phyloP scores from a whole-genome alignment of 2,329 filamentous ascomycete genomes.

The Rhinocladiella similis region DNA sequence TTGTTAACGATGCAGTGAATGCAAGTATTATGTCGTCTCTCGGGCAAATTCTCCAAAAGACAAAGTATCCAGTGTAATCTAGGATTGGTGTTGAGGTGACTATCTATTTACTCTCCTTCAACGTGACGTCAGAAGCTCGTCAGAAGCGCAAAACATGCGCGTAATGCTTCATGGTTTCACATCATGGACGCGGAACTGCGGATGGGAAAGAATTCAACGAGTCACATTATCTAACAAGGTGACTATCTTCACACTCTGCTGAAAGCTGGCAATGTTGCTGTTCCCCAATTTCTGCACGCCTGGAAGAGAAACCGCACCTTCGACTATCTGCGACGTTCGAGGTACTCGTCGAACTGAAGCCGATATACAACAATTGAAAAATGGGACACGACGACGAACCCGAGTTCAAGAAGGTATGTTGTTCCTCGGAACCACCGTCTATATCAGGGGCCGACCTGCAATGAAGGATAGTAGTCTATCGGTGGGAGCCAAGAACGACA shows the following conservation, averaged over 20 bases:
- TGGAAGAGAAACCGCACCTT: no score
- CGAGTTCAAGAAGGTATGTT: constrained; percentile 17
- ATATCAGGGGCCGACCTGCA: neutral
- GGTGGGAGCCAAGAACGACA: neutral
- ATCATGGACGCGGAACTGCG: neutral
- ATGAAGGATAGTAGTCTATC: neutral
- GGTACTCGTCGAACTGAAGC: no score
- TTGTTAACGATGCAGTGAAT: no score
- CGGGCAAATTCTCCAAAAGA: no score
- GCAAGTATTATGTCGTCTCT: no score
- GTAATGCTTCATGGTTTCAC: neutral
- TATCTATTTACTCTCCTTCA: neutral
- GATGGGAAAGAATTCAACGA: neutral
- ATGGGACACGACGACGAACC: constrained; percentile 8
- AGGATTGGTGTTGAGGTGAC: neutral
- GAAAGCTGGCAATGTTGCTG: no score
- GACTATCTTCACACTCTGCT: no score
- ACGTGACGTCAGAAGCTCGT: constrained; percentile 17
- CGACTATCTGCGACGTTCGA: no score
- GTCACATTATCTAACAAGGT: neutral
- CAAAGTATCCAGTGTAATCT: no score
- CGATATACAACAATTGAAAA: neutral
- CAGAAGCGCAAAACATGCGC: neutral
- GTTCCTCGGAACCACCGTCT: neutral
- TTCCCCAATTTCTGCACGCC: no score